Evolutionary conservation across 2,329 filamentous ascomycete genomes (phyloP), one percentile per base, ranked within the genome.

Genomic region (Dothistroma septosporum): DNA sequence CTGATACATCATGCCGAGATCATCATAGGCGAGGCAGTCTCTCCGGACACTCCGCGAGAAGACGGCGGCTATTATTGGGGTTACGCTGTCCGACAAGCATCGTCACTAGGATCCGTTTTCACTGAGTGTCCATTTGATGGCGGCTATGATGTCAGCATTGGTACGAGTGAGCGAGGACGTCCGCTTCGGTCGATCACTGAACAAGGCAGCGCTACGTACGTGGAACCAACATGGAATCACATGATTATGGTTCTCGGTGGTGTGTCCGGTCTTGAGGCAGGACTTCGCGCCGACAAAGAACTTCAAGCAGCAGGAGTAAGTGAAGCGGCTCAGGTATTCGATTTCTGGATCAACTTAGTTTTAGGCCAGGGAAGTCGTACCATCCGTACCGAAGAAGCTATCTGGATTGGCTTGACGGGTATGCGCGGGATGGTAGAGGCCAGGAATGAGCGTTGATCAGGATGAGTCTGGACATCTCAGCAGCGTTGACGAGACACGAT

Each of bases 31-130:
- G 49, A 59, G 32, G 64, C 64, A 8, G 87, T 93, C 2, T 80
- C 87, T 37, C 89, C 90, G 0, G 79, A 83, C 28, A 77, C 82
- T 2, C 91, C 91, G 0, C 83, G 91, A 60, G 87, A 88, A 56
- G 85, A 92, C 64, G 84, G 80, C 1, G 91, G 91, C 0, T 94
- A 91, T 75, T 95, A 92, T 76, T 96, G 91, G 91, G 91, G 91
- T 50, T 96, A 89, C 74, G 82, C 79, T 9, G 85, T 92, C 3
- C 84, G 91, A 28, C 84, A 82, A 63, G 87, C 87, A 37, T 70
- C 75, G 4, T 87, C 84, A 2, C 81, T 96, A 5, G 89, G 89
- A 5, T 78, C 82, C 5, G 85, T 95, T 8, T 92, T 93, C 70
- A 92, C 90, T 4, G 90, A 92, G 72, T 87, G 85, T 66, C 82